Percentiles rank a stretch among this genome's conserved stretches.
These are phyloP conservation scores for Exophiala viscosa DNA, from an alignment of 2,329 filamentous ascomycete genomes.

Conservation along the genomic window DNA sequence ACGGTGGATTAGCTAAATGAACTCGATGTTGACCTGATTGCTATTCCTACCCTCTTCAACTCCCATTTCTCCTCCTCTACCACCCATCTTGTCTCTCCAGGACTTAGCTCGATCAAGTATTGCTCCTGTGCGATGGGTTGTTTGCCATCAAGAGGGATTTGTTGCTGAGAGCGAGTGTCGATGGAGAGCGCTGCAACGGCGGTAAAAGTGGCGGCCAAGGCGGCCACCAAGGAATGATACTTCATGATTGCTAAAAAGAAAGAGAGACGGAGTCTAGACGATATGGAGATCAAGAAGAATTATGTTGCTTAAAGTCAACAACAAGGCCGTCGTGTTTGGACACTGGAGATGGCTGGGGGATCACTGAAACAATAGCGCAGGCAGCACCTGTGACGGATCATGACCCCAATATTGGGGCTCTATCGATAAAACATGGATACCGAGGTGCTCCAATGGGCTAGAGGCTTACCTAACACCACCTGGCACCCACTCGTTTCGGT, in stretches of 20 bases:
- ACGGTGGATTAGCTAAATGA: constrained; percentile 8
- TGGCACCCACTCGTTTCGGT: too few relatives aligned
- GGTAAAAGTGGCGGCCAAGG: constrained; percentile 33
- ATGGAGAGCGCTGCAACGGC: constrained; percentile 33
- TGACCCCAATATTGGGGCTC: neutral
- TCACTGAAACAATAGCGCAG: neutral
- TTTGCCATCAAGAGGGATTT: constrained; percentile 25
- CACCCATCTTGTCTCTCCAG: constrained; percentile 78
- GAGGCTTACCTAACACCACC: too few relatives aligned
- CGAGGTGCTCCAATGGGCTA: neutral
- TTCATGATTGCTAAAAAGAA: constrained; percentile 34
- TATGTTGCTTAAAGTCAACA: neutral
- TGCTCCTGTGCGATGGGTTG: constrained; percentile 40
- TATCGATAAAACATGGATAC: neutral
- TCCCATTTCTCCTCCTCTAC: constrained; percentile 96
- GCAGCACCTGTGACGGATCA: neutral
- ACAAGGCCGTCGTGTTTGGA: neutral
- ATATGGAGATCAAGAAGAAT: neutral
- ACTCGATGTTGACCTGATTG: neutral
- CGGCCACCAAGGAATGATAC: constrained; percentile 32
- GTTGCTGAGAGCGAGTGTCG: constrained; percentile 29
- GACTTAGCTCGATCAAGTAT: constrained; percentile 79
- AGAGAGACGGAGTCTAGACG: neutral
- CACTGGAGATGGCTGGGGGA: neutral
- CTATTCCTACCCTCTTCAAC: constrained; percentile 65